Conservation (phyloP, 768 basidiomycete species). For the Leucosporidium creatinivorum region DNA sequence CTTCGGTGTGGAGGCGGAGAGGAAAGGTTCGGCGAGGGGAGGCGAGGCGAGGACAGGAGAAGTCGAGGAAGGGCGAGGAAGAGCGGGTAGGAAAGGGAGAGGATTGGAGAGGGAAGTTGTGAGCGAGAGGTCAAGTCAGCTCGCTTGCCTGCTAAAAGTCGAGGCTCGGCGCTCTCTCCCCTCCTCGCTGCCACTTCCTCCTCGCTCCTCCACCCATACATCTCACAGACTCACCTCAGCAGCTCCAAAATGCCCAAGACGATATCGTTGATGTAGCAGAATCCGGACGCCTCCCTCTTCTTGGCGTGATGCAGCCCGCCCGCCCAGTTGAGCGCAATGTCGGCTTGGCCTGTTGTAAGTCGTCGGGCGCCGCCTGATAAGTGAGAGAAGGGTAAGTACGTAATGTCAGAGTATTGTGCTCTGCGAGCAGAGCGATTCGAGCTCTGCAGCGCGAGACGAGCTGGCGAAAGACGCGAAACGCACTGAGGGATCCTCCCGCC, state of each 20-base stretch:
- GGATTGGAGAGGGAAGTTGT: no score
- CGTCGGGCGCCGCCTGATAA: slow-evolving; percentile 66
- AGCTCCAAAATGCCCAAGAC: slow-evolving; percentile 90
- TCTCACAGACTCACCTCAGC: slow-evolving; percentile 53
- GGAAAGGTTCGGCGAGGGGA: not conserved
- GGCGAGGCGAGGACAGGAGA: not conserved
- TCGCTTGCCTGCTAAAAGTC: not conserved
- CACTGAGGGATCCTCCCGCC: slow-evolving; percentile 88
- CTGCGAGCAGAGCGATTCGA: not conserved
- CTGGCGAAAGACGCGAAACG: slow-evolving; percentile 35
- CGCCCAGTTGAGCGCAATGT: slow-evolving; percentile 91
- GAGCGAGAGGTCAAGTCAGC: no score
- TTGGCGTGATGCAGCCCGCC: slow-evolving; percentile 99
- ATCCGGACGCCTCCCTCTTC: slow-evolving; percentile 93
- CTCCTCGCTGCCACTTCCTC: no score
- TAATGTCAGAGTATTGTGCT: no score
- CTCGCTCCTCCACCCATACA: slow-evolving; percentile 26
- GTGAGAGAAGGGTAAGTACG: slow-evolving; percentile 1
- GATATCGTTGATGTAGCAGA: slow-evolving; percentile 99
- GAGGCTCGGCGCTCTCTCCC: not conserved
- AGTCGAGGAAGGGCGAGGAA: not conserved
- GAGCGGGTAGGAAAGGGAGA: not conserved
- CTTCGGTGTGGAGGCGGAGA: slow-evolving; percentile 23
- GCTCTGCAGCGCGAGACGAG: not conserved
- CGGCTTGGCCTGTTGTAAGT: slow-evolving; percentile 67